Base-by-base conservation (phyloP, 2,329 filamentous ascomycete species). In the Cladophialophora yegresii region DNA sequence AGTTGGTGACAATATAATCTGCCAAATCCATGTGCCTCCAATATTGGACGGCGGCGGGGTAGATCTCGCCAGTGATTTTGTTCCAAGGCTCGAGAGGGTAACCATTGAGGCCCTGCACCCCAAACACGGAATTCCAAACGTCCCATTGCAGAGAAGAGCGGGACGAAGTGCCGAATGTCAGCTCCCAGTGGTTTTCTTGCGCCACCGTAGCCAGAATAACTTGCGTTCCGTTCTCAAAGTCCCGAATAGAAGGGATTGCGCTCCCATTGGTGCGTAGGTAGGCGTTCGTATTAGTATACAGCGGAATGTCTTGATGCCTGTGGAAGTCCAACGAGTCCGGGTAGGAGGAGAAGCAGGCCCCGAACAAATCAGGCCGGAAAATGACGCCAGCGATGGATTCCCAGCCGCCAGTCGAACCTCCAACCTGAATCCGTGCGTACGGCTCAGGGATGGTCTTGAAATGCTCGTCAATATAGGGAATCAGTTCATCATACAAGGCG, bases 111-210 rank as follows among this genome's bases (percentile, higher is more conserved):
- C 58, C 63, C 47, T 65, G 63, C 6, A 62, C 63, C 16, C 63
- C 63, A 36, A 65, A 65, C 12, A 65, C 63, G 7, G 63, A 51
- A 54, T 65, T 65, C 63, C 63, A 65, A 7, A 65, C 63, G 30
- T 65, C 63, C 63, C 63, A 65, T 54, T 65, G 63, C 30, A 58
- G 54, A 40, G 47, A 61, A 12, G 63, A 61, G 43, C 63, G 63
- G 5, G 58, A 50, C 20, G 51, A 53, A 10, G 58, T 62, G 58
- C 63, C 63, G 26, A 62, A 65, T 4, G 58, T 65, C 13, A 65
- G 58, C 33, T 65, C 63, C 63, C 63, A 65, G 33, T 65, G 63
- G 47, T 65, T 65, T 43, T 65, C 63, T 30, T 65, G 63, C 22
- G 58, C 63, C 16, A 58, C 53, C 1, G 58, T 62, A 13, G 58